Percentiles rank a stretch among this genome's conserved stretches.
Evolutionary conservation across 768 basidiomycete species (phyloP).

Genomic region (Pleurotus cornucopiae): DNA sequence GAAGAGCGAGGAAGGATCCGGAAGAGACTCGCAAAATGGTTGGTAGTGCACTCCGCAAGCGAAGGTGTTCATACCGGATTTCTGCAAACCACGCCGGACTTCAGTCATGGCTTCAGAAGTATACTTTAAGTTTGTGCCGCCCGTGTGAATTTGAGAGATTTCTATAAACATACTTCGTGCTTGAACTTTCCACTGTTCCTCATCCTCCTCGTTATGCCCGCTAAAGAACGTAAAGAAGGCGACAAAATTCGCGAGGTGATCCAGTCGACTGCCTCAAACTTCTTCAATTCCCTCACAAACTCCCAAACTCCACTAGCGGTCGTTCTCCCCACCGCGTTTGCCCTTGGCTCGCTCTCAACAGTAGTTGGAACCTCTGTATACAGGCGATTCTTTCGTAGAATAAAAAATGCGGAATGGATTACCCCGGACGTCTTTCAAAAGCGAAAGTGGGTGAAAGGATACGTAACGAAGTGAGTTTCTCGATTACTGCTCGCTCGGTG

Average conservation of each 20-base stretch:
- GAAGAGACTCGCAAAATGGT: too few species aligned
- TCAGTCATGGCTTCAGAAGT: too few species aligned
- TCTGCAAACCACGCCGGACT: too few species aligned
- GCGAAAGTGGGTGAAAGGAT: conserved; percentile 70
- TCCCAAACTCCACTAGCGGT: conserved; percentile 18
- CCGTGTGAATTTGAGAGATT: too few species aligned
- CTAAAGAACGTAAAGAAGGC: neutral
- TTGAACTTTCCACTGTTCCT: too few species aligned
- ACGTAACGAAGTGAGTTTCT: conserved; percentile 66
- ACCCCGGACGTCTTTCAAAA: conserved; percentile 55
- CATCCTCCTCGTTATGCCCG: too few species aligned
- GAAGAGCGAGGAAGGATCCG: too few species aligned
- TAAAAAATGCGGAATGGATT: conserved; percentile 66
- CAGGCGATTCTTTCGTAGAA: conserved; percentile 50
- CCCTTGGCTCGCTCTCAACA: conserved; percentile 34
- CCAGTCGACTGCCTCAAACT: neutral
- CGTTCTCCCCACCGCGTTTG: conserved; percentile 30
- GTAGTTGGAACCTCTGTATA: conserved; percentile 33
- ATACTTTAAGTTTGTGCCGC: too few species aligned
- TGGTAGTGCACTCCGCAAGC: too few species aligned
- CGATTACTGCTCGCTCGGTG: neutral
- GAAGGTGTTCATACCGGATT: too few species aligned
- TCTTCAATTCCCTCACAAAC: neutral
- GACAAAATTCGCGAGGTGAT: neutral
- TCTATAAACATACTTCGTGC: too few species aligned